A percentile compares a stretch with the other conserved stretches of the same genome.
Evolutionary conservation across 73 alveolate species (phyloP).

Genomic region (Uronychia setigera): DNA sequence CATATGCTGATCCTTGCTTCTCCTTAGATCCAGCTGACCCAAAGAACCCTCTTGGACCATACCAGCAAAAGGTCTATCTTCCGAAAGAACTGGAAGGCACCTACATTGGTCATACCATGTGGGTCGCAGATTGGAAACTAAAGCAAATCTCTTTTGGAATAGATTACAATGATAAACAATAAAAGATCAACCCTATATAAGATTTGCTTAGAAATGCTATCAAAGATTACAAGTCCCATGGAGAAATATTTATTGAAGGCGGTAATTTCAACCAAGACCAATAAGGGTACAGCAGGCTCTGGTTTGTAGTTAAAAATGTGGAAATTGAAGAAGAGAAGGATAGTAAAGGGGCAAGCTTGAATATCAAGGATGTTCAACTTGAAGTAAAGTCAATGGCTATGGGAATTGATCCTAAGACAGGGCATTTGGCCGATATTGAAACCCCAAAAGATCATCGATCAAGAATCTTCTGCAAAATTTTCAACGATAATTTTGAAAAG

Average conservation of each 20-base stretch:
- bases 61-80: not conserved
- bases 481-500: not conserved
- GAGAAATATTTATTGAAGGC: not conserved
- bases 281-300: not conserved
- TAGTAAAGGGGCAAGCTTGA: not conserved
- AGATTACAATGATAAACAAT: conserved; percentile 6
- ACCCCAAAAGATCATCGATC: not conserved
- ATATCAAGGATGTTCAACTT: conserved; percentile 6
- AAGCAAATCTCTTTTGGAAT: conserved; percentile 17
- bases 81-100: conserved; percentile 30
- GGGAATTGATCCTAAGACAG: not conserved
- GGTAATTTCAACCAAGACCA: not conserved
- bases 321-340: conserved; percentile 9
- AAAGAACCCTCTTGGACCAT: conserved; percentile 18
- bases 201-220: not conserved
- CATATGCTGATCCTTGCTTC: conserved; percentile 7
- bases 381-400: conserved; percentile 13
- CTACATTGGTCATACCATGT: conserved; percentile 2
- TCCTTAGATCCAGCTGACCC: conserved; percentile 28
- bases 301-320: conserved; percentile 21
- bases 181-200: not conserved
- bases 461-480: not conserved
- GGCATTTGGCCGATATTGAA: conserved; percentile 5
- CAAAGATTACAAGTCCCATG: not conserved
- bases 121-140: conserved; percentile 41